phyloP scores from a whole-genome alignment of 768 basidiomycete genomes.

The Cystofilobasidium ferigula region DNA sequence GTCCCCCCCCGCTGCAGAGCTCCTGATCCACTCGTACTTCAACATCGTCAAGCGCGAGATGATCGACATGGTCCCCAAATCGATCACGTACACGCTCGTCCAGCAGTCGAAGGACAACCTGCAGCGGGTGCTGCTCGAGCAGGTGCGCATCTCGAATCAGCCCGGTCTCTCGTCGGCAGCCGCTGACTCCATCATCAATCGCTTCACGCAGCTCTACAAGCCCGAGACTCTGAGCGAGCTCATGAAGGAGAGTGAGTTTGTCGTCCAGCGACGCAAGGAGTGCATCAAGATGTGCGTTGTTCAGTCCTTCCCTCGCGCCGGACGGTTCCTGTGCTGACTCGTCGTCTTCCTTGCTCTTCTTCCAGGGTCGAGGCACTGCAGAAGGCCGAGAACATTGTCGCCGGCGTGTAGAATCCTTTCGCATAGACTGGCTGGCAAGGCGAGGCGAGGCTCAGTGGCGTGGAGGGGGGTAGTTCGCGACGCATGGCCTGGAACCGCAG shows the following conservation, averaged over 20 bases:
- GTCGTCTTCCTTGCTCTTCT: background rate
- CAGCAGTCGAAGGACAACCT: constrained; percentile 86
- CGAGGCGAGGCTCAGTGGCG: background rate
- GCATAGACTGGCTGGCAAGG: background rate
- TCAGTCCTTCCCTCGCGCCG: too few relatives aligned
- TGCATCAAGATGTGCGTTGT: constrained; percentile 63
- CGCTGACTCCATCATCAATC: background rate
- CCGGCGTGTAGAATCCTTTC: constrained; percentile 33
- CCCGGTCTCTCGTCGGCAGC: background rate
- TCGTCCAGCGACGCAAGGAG: constrained; percentile 84
- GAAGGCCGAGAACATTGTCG: constrained; percentile 64
- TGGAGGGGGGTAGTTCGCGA: too few relatives aligned
- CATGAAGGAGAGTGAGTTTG: constrained; percentile 70
- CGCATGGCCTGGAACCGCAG: too few relatives aligned
- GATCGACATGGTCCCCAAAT: constrained; percentile 45
- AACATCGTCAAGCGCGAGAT: constrained; percentile 82
- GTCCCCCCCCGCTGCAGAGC: constrained; percentile 47
- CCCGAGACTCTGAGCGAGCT: constrained; percentile 89
- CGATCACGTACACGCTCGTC: constrained; percentile 81
- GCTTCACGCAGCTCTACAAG: constrained; percentile 59
- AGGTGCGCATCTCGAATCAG: constrained; percentile 35
- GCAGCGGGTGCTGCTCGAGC: constrained; percentile 84
- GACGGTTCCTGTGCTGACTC: background rate
- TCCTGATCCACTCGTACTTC: constrained; percentile 92
- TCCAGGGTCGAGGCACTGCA: constrained; percentile 65